Base-by-base conservation (phyloP, 352 stramenopile genomes). In the Salisapilia sapeloensis region DNA sequence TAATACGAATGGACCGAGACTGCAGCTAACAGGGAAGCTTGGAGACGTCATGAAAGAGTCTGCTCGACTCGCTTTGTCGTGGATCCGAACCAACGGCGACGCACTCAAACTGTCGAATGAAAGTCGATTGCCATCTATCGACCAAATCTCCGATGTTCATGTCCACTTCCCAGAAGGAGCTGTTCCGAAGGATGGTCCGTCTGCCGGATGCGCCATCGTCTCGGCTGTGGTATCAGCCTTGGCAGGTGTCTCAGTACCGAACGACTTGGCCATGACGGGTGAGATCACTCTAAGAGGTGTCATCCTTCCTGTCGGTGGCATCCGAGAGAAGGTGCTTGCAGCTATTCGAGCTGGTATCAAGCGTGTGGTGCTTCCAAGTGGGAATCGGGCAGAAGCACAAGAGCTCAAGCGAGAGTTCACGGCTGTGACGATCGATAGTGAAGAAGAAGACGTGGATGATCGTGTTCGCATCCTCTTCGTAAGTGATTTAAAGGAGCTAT, bases 11-110 rank as follows among this genome's bases (percentile, higher is more conserved):
- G 19, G 52, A 1, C 65, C 65, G 19, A 57, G 38, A 0, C 35
- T 85, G 14, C 60, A 82, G 35, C 49, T 85, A 12, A 85, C 66
- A 18, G 70, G 69, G 8, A 84, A 78, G 22, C 47, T 86, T 5
- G 65, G 69, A n/a, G 64, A 92, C 25, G 74, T 89, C 16, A 92
- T 92, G 78, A 89, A 92, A 33, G 78, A 93, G 33, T 92, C 75
- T 13, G 72, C 75, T 3, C 61, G 84, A 20, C 63, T 93, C 18
- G 78, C 74, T 14, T 50, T 93, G 18, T 82, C 67, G 29, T 92
- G 74, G 74, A 43, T 92, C 29, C 60, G 72, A 11, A 63, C 57
- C 6, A 69, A 87, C 34, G 58, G 57, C 8, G 49, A 65, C 21
- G 26, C 63, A 5, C 70, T 79, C 34, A 58, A 77, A 24, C 35